Evolutionary conservation across 345 rosid genomes (phyloP), one percentile per base, ranked within the genome.

Genomic region (Arabidopsis thaliana): DNA sequence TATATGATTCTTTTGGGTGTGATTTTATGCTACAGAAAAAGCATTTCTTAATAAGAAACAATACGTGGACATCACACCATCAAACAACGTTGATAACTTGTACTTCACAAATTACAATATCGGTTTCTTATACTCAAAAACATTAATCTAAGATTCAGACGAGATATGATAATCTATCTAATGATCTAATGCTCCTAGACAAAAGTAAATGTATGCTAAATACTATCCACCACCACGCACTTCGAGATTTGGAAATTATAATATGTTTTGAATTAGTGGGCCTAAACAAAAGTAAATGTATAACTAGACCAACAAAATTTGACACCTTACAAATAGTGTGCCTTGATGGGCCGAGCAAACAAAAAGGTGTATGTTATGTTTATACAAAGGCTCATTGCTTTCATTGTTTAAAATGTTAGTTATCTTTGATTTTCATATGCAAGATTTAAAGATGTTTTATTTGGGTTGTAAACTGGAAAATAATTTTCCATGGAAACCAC

Each of bases 381-480:
- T 6, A 28, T 6, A 28, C 8, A 53, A 53, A 24, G 0, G 33
- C 5, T 16, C 4, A 30, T 30, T 53, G 20, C 59, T 55, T 7
- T 32, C 30, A 30, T 7, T 7, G 23, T 56, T 56, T 3, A 56
- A 32, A 56, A 14, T 14, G 40, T n/a, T 56, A 32, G 3, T 28
- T 30, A 32, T 10, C 60, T 56, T 50, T 14, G 3, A 14, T 14
- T 14, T 56, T 56, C 60, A 14, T 56, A 13, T 14, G 59, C 20
- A 53, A 55, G 20, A 55, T 55, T 6, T 36, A 53, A 6, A 49
- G 53, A 28, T 28, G 36, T 53, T 53, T 53, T 20, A 53, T 55
- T 6, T 30, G 22, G 8, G 22, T 55, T 13, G 16, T 5, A 55
- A 55, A 30, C 22, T 16, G 20, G n/a, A n/a, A n/a, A n/a, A n/a